phyloP scores from a whole-genome alignment of 176 grass and related monocot species.

The Bromus sterilis region DNA sequence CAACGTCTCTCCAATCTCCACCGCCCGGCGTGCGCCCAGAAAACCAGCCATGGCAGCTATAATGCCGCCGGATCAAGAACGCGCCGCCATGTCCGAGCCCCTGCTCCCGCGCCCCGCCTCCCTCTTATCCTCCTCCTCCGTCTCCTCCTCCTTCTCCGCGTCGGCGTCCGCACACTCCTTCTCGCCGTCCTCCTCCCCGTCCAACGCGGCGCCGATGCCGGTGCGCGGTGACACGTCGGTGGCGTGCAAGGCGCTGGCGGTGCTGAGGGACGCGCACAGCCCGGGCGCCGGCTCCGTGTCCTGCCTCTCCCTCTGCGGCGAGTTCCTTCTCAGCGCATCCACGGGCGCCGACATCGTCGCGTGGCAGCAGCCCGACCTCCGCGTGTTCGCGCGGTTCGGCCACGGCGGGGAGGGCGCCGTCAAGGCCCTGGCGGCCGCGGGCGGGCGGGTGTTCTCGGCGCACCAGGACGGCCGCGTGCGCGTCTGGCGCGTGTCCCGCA shows the following conservation, averaged over 20 bases:
- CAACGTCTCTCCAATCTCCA: slow-evolving; percentile 11
- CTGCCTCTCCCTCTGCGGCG: slow-evolving; percentile 77
- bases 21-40: neutral
- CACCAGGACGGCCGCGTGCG: slow-evolving; percentile 86
- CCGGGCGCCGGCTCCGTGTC: slow-evolving; percentile 35
- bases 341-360: slow-evolving; percentile 69
- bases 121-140: neutral
- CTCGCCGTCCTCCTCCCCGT: neutral
- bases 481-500: slow-evolving; percentile 67
- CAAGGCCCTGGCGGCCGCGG: slow-evolving; percentile 71
- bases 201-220: neutral
- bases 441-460: slow-evolving; percentile 72
- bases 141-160: neutral
- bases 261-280: slow-evolving; percentile 43
- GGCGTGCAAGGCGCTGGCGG: slow-evolving; percentile 53
- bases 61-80: slow-evolving; percentile 18
- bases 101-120: slow-evolving; percentile 10
- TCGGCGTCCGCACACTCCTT: neutral
- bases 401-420: slow-evolving; percentile 63
- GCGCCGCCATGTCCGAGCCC: slow-evolving; percentile 9
- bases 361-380: slow-evolving; percentile 89
- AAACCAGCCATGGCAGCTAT: slow-evolving; percentile 15
- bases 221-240: neutral
- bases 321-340: slow-evolving; percentile 89
- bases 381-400: slow-evolving; percentile 58